Evolutionary conservation across 2,329 filamentous ascomycete genomes (phyloP).

Genomic region (Microcyclosporella mali): DNA sequence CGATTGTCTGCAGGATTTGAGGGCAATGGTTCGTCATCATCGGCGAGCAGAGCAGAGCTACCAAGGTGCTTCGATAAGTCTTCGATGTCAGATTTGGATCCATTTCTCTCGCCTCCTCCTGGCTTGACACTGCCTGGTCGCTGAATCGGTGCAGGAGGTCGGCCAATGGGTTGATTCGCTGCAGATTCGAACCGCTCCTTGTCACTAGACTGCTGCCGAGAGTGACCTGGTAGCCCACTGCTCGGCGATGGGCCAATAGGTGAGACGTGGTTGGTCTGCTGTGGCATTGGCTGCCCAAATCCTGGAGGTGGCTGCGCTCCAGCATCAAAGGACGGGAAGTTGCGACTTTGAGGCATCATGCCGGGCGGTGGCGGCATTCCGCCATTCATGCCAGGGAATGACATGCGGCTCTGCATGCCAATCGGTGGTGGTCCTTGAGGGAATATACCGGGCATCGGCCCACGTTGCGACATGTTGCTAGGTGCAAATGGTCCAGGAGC

Average conservation of each 20-base stretch:
- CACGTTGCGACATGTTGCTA: slow-evolving; percentile 44
- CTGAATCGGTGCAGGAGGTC: slow-evolving; percentile 74
- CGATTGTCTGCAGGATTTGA: slow-evolving; percentile 32
- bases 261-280: slow-evolving; percentile 24
- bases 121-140: slow-evolving; percentile 68
- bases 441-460: slow-evolving; percentile 48
- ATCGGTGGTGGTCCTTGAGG: slow-evolving; percentile 47
- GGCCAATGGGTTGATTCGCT: slow-evolving; percentile 66
- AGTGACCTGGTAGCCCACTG: slow-evolving; percentile 49
- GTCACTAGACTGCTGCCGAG: slow-evolving; percentile 65
- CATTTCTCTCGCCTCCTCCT: slow-evolving; percentile 37
- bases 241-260: slow-evolving; percentile 30
- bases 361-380: slow-evolving; percentile 43
- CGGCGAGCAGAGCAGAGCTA: slow-evolving; percentile 77
- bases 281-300: slow-evolving; percentile 43
- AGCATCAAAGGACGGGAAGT: slow-evolving; percentile 44
- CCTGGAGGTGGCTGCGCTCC: slow-evolving; percentile 42
- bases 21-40: slow-evolving; percentile 60
- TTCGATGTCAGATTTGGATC: slow-evolving; percentile 49
- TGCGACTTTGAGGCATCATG: slow-evolving; percentile 51
- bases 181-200: slow-evolving; percentile 54
- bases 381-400: slow-evolving; percentile 50
- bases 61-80: slow-evolving; percentile 61
- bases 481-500: slow-evolving; percentile 50
- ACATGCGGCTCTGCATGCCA: slow-evolving; percentile 34